Conservation (phyloP, 2,329 filamentous ascomycete species). For the Botryosphaeria dothidea region DNA sequence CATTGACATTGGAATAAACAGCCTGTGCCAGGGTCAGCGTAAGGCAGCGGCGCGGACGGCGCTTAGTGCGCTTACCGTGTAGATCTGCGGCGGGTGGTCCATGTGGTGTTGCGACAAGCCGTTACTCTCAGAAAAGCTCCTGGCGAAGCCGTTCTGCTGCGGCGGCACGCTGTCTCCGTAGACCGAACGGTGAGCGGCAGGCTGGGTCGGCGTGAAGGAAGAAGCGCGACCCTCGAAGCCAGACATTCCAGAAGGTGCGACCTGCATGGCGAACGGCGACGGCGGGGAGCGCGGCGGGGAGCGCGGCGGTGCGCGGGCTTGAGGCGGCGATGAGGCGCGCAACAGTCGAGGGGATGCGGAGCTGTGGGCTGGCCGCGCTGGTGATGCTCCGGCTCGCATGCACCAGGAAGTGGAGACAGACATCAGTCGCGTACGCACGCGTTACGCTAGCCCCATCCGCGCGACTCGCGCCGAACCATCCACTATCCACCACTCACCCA, state of each 20-base stretch:
- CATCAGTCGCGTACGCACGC: slow-evolving; percentile 16
- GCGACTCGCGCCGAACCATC: neutral
- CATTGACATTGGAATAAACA: slow-evolving; percentile 91
- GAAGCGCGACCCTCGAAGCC: slow-evolving; percentile 20
- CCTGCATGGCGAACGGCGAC: slow-evolving; percentile 18
- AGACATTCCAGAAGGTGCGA: slow-evolving; percentile 15
- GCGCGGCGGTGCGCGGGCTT: slow-evolving; percentile 5
- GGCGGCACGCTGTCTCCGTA: slow-evolving; percentile 37
- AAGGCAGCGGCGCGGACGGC: neutral
- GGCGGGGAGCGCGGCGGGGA: no score
- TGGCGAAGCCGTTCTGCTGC: slow-evolving; percentile 34
- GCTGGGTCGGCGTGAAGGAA: slow-evolving; percentile 25
- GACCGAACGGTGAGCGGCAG: slow-evolving; percentile 33
- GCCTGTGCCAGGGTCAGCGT: slow-evolving; percentile 53
- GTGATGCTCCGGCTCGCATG: no score
- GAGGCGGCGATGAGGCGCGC: slow-evolving; percentile 17
- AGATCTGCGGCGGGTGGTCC: slow-evolving; percentile 50
- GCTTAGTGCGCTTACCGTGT: slow-evolving; percentile 42
- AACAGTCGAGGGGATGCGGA: slow-evolving; percentile 36
- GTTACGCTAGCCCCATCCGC: slow-evolving; percentile 14
- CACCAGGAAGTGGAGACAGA: slow-evolving; percentile 13
- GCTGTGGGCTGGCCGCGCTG: slow-evolving; percentile 15
- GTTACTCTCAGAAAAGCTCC: slow-evolving; percentile 41
- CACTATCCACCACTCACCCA: neutral
- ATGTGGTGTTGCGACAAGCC: slow-evolving; percentile 36